phyloP scores from a whole-genome alignment of 129 eudicot genomes.

The Pseudognaphalium luteoalbum region DNA sequence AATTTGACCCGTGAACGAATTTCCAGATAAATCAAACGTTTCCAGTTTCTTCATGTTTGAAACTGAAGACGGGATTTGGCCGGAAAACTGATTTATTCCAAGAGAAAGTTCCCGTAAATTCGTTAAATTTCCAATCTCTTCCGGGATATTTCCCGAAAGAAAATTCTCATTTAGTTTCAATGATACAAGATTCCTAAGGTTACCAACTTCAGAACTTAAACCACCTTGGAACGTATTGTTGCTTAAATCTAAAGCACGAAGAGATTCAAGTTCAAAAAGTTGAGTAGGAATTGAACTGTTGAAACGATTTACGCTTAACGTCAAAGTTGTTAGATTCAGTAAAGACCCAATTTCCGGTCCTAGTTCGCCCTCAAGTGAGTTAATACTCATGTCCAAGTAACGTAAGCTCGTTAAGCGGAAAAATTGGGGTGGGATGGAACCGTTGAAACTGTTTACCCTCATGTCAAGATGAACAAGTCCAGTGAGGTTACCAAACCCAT shows the following conservation, averaged over 20 bases:
- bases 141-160: constrained; percentile 39
- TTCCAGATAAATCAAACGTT: constrained; percentile 41
- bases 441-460: constrained; percentile 42
- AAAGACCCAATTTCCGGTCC: constrained; percentile 34
- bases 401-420: constrained; percentile 35
- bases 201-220: constrained; percentile 39
- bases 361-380: constrained; percentile 39
- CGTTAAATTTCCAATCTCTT: constrained; percentile 46
- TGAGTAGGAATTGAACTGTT: constrained; percentile 40
- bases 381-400: constrained; percentile 47
- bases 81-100: constrained; percentile 41
- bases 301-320: constrained; percentile 35
- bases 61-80: constrained; percentile 42
- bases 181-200: constrained; percentile 34
- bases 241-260: constrained; percentile 46
- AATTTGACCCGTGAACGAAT: constrained; percentile 39
- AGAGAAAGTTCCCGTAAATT: constrained; percentile 39
- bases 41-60: constrained; percentile 35
- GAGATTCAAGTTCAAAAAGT: constrained; percentile 34
- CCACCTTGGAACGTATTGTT: constrained; percentile 38
- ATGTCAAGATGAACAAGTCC: constrained; percentile 54
- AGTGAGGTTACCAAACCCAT: constrained; percentile 50
- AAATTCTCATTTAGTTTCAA: constrained; percentile 45
- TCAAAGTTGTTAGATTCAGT: constrained; percentile 28
- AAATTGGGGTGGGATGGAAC: constrained; percentile 41